These are phyloP conservation scores for Candida sp. DNA, from an alignment of 1,139 yeast genomes.

Conservation along the genomic window DNA sequence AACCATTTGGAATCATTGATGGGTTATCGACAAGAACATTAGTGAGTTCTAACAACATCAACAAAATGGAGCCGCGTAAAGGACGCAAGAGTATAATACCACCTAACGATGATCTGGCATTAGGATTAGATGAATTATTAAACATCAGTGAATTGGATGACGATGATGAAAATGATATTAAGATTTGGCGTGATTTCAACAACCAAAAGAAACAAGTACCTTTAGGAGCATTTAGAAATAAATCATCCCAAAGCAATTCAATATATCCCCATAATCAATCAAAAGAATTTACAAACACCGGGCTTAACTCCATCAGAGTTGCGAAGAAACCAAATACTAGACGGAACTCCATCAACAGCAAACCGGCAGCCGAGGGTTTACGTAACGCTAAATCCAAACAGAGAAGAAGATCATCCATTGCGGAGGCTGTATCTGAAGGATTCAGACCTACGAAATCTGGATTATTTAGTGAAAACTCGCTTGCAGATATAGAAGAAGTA, in stretches of 20 bases:
- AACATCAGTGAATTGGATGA: conserved; percentile 88
- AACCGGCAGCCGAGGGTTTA: not conserved
- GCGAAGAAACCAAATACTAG: conserved; percentile 4
- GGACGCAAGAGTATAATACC: conserved; percentile 19
- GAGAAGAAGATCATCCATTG: conserved; percentile 58
- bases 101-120: conserved; percentile 50
- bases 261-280: conserved; percentile 18
- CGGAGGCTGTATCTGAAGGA: conserved; percentile 75
- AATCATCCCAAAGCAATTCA: conserved; percentile 44
- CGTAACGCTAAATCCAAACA: conserved; percentile 16
- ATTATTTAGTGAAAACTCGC: conserved; percentile 66
- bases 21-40: conserved; percentile 86
- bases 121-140: conserved; percentile 80
- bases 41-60: conserved; percentile 10
- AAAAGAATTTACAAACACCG: conserved; percentile 16
- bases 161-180: conserved; percentile 56
- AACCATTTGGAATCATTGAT: conserved; percentile 92
- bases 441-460: conserved; percentile 72
- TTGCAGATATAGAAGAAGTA: conserved; percentile 67
- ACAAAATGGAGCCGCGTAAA: conserved; percentile 11
- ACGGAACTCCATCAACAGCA: conserved; percentile 4
- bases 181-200: conserved; percentile 53
- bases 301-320: conserved; percentile 10
- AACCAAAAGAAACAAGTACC: conserved; percentile 62
- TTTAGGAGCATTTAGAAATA: conserved; percentile 84